Evolutionary conservation across 352 stramenopile species (phyloP).

Genomic region (Pythium oligandrum): DNA sequence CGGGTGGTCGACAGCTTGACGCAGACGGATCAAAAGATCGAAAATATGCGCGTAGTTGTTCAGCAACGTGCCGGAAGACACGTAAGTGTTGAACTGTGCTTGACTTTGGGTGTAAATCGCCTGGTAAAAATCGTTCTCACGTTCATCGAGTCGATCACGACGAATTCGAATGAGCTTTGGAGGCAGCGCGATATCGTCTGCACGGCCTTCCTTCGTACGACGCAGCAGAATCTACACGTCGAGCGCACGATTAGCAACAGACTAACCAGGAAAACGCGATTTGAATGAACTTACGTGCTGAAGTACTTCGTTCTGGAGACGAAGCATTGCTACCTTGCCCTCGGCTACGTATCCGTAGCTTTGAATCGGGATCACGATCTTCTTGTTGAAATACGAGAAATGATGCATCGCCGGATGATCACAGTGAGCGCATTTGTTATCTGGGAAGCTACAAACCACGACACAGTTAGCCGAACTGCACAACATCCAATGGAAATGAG

Average conservation of each 20-base stretch:
- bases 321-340: constrained; percentile 93
- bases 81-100: constrained; percentile 98
- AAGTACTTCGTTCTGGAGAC: constrained; percentile 92
- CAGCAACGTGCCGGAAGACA: constrained; percentile 95
- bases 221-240: constrained; percentile 91
- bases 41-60: constrained; percentile 99
- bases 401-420: constrained; percentile 94
- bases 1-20: constrained; percentile 97
- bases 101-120: constrained; percentile 97
- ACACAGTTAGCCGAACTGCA: constrained; percentile 27
- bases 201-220: constrained; percentile 96
- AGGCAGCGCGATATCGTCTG: constrained; percentile 92
- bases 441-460: constrained; percentile 39
- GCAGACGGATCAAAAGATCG: constrained; percentile 96
- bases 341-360: constrained; percentile 91
- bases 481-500: not conserved
- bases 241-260: not conserved
- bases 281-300: constrained; percentile 58
- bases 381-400: constrained; percentile 98
- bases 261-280: not conserved
- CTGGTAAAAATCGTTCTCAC: constrained; percentile 99
- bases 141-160: constrained; percentile 80
- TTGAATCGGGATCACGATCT: constrained; percentile 98
- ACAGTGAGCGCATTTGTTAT: constrained; percentile 89
- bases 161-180: constrained; percentile 87